These are phyloP conservation scores for Paecilomyces dactylethromorphus DNA, from an alignment of 2,329 filamentous ascomycete genomes.

Conservation along the genomic window DNA sequence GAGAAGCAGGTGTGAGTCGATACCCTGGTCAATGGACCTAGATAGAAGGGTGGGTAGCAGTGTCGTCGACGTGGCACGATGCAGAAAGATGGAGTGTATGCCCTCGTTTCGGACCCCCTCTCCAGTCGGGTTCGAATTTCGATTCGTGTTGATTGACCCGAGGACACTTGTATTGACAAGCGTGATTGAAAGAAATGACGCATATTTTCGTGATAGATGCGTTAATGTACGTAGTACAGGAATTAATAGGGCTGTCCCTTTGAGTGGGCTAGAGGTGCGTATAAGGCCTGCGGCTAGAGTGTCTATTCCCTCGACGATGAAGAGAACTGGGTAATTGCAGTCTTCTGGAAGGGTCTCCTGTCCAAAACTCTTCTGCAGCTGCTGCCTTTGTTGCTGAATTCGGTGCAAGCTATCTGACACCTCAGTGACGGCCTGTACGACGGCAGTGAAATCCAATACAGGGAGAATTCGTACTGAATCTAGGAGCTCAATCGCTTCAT, in stretches of 20 bases:
- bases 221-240: slow-evolving; percentile 27
- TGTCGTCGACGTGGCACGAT: slow-evolving; percentile 5
- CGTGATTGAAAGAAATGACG: slow-evolving; percentile 23
- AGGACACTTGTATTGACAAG: slow-evolving; percentile 27
- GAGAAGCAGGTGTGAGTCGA: slow-evolving; percentile 33
- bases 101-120: slow-evolving; percentile 9
- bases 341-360: not conserved
- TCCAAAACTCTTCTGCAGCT: not conserved
- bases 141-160: not conserved
- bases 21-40: slow-evolving; percentile 31
- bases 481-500: slow-evolving; percentile 23
- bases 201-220: slow-evolving; percentile 22
- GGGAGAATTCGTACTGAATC: slow-evolving; percentile 28
- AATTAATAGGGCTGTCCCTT: slow-evolving; percentile 25
- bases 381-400: slow-evolving; percentile 9
- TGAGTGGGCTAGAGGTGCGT: slow-evolving; percentile 28
- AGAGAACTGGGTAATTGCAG: slow-evolving; percentile 9
- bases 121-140: not conserved
- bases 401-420: slow-evolving; percentile 20
- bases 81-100: slow-evolving; percentile 21
- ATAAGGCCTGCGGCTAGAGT: slow-evolving; percentile 29
- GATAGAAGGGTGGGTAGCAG: slow-evolving; percentile 25
- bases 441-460: slow-evolving; percentile 22
- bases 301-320: slow-evolving; percentile 32
- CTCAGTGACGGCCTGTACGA: slow-evolving; percentile 22